Conservation (phyloP, 352 stramenopile genomes). For the Phytophthora hibernalis region DNA sequence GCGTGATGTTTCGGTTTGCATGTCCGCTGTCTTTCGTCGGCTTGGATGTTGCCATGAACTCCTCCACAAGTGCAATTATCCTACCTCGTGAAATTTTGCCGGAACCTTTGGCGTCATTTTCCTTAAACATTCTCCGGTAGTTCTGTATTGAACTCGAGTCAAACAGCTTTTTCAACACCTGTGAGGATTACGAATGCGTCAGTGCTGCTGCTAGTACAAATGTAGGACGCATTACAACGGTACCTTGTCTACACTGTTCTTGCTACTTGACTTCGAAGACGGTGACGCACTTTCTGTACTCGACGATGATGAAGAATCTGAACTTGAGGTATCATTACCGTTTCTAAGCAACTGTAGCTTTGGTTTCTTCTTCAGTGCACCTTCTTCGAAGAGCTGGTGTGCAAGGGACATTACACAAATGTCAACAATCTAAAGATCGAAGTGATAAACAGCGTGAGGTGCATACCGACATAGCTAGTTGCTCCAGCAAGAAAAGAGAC, state of each 20-base stretch:
- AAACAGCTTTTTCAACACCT: slow-evolving; percentile 51
- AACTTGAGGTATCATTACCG: slow-evolving; percentile 31
- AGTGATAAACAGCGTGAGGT: not conserved
- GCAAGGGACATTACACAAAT: not conserved
- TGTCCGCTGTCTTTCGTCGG: not conserved
- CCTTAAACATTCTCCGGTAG: slow-evolving; percentile 47
- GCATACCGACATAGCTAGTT: slow-evolving; percentile 69
- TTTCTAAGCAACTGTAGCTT: slow-evolving; percentile 39
- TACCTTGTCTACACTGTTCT: slow-evolving; percentile 36
- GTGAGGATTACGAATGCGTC: not conserved
- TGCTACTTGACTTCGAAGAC: slow-evolving; percentile 16
- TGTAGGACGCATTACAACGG: not conserved
- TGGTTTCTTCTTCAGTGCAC: slow-evolving; percentile 52
- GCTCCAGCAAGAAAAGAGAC: slow-evolving; percentile 65
- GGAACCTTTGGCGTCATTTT: slow-evolving; percentile 41
- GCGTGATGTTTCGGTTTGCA: not conserved
- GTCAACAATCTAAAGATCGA: not conserved
- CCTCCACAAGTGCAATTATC: slow-evolving; percentile 51
- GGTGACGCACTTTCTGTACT: slow-evolving; percentile 17
- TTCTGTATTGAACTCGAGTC: slow-evolving; percentile 41
- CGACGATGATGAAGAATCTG: slow-evolving; percentile 31
- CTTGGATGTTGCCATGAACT: slow-evolving; percentile 25
- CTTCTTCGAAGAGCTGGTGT: slow-evolving; percentile 69
- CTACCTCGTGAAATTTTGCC: slow-evolving; percentile 50
- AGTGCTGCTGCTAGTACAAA: not conserved